Evolutionary conservation across 1,139 yeast species (phyloP), one percentile per base, ranked within the genome.

Genomic region (Sugiyamaella pinicola): DNA sequence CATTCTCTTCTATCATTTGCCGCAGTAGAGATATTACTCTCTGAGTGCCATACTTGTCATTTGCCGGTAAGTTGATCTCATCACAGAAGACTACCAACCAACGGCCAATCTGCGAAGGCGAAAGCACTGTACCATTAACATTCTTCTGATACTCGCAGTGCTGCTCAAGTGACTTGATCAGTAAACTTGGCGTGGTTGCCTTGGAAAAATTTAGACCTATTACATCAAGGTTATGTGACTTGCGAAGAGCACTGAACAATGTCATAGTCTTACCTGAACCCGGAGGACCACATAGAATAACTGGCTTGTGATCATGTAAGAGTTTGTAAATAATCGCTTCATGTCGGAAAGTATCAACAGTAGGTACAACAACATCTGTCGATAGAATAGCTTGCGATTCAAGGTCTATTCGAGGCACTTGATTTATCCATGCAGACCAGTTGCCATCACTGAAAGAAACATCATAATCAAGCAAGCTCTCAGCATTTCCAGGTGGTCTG

Each of bases 201-300:
- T 87, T 88, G 1, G 96, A 88, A 64, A 91, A 90, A 64, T 90
- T 91, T 60, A 93, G 70, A 1, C 89, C 81, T 2, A 84, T 75
- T 4, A 88, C 74, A 37, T 84, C 87, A 55, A 83, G 73, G 24
- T 77, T 74, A 0, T 83, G 78, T 0, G 85, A 75, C 52, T 76
- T 77, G 47, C 87, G 74, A 43, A 93, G 69, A 0, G 90, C 84
- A 51, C 85, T 83, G 59, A 87, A 77, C 26, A 93, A 70, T 0
- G 93, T 84, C 98, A 91, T 91, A 0, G 98, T 91, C 66, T 93
- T 93, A 58, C 99, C 99, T 0, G 96, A 86, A 2, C 99, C 99
- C 0, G 99, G 98, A 0, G 98, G 98, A 4, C 99, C 99, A 71
- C 96, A 90, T 31, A 93, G 74, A 29, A 93, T 74, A 21, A 89